A percentile compares a stretch with the other conserved stretches of the same genome.
Conservation (phyloP, 768 basidiomycete species). For the Gymnopilus dilepis region DNA sequence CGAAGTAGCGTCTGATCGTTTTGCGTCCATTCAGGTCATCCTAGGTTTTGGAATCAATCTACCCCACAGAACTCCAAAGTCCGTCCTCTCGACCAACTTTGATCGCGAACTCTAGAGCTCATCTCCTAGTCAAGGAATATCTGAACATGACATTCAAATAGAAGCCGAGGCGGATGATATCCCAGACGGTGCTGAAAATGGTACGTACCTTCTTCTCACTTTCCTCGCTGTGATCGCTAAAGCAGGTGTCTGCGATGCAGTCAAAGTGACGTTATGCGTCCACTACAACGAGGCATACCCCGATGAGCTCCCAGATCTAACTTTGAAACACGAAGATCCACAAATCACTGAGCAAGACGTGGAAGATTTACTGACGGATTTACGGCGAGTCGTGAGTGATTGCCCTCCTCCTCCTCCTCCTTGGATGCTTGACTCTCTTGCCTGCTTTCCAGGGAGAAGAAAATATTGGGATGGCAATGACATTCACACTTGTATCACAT, state of each 20-base stretch:
- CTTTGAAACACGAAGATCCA: conserved; percentile 65
- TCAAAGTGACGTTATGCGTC: conserved; percentile 73
- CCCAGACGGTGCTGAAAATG: conserved; percentile 61
- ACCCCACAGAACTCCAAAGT: conserved; percentile 93
- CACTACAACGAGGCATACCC: conserved; percentile 86
- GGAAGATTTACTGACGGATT: conserved; percentile 56
- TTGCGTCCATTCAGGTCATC: conserved; percentile 14
- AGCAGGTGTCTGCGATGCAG: conserved; percentile 43
- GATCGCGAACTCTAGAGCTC: conserved; percentile 48
- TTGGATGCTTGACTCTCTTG: neutral
- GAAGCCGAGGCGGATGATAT: conserved; percentile 87
- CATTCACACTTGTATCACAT: conserved; percentile 89
- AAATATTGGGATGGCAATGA: conserved; percentile 96
- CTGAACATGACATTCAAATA: conserved; percentile 82
- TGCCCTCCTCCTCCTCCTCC: conserved; percentile 28
- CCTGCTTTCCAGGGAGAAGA: conserved; percentile 67
- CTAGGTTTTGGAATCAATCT: conserved; percentile 94
- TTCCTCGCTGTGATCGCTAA: neutral
- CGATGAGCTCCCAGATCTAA: conserved; percentile 76
- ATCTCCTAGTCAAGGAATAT: conserved; percentile 67
- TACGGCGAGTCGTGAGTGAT: conserved; percentile 55
- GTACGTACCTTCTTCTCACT: conserved; percentile 42
- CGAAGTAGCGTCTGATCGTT: conserved; percentile 7
- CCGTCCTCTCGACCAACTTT: conserved; percentile 49
- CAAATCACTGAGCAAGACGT: conserved; percentile 63